phyloP scores from a whole-genome alignment of 306 rosid species.

The Carpinus fangiana region DNA sequence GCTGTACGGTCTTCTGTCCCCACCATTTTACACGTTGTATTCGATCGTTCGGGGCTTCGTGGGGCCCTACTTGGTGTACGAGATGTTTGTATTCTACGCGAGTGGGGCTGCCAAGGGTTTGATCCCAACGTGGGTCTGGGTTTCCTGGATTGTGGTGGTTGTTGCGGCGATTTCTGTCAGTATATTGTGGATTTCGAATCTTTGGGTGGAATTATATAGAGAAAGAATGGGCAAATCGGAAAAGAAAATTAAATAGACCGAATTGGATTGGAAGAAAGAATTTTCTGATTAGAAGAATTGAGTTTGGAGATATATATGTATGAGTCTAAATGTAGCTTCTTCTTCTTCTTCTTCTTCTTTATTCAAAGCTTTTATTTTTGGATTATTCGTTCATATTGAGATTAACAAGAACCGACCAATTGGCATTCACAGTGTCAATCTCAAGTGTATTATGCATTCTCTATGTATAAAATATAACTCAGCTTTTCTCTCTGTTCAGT shows the following conservation, averaged over 20 bases:
- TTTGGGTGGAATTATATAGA: conserved; percentile 64
- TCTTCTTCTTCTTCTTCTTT: no score
- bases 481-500: no score
- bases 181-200: conserved; percentile 76
- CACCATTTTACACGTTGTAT: conserved; percentile 63
- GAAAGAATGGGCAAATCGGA: conserved; percentile 47
- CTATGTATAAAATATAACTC: no score
- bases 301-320: no score
- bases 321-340: no score
- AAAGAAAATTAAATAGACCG: conserved; percentile 49
- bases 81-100: conserved; percentile 51
- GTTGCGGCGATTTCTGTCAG: conserved; percentile 69
- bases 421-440: no score
- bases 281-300: no score
- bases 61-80: conserved; percentile 71
- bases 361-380: background rate
- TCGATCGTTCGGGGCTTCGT: conserved; percentile 58
- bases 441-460: no score
- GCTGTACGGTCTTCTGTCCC: conserved; percentile 50
- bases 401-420: background rate
- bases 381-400: background rate
- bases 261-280: no score
- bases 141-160: conserved; percentile 79
- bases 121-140: conserved; percentile 81
- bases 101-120: conserved; percentile 55